These are phyloP conservation scores for Ophiostoma angusticollis DNA, from an alignment of 2,329 filamentous ascomycete genomes.

Conservation along the genomic window DNA sequence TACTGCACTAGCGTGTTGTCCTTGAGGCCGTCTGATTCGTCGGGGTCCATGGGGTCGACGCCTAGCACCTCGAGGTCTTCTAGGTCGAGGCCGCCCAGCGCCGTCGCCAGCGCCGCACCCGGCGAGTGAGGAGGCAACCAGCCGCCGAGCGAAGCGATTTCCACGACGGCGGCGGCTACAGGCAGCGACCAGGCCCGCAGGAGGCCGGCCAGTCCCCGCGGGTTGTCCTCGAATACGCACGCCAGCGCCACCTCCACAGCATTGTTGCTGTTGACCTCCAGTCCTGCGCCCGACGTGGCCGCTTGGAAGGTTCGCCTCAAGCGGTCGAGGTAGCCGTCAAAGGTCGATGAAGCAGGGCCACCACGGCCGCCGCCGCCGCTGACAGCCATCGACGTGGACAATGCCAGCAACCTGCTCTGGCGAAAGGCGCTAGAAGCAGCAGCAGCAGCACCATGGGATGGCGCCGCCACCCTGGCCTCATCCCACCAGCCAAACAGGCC, in stretches of 20 bases:
- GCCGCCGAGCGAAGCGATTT: slow-evolving; percentile 68
- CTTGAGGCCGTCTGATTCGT: slow-evolving; percentile 54
- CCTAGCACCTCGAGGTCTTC: slow-evolving; percentile 77
- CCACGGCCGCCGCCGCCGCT: slow-evolving; percentile 23
- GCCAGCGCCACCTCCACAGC: slow-evolving; percentile 70
- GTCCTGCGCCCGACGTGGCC: slow-evolving; percentile 54
- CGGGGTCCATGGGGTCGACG: slow-evolving; percentile 44
- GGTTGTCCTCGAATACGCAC: slow-evolving; percentile 69
- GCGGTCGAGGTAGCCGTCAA: slow-evolving; percentile 60
- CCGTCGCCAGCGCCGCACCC: slow-evolving; percentile 35
- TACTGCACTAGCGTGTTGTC: slow-evolving; percentile 70
- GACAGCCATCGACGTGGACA: slow-evolving; percentile 2
- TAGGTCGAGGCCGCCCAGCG: slow-evolving; percentile 53
- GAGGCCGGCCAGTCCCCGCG: slow-evolving; percentile 61
- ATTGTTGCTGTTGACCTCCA: slow-evolving; percentile 64
- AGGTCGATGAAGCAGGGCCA: slow-evolving; percentile 33
- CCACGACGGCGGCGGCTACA: slow-evolving; percentile 63
- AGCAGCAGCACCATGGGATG: slow-evolving; percentile 38
- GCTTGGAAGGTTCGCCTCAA: slow-evolving; percentile 60
- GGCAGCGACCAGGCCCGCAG: slow-evolving; percentile 71
- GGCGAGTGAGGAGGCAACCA: slow-evolving; percentile 59
- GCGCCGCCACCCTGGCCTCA: slow-evolving; percentile 34
- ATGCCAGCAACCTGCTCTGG: slow-evolving; percentile 6
- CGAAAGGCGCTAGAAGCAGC: slow-evolving; percentile 19
- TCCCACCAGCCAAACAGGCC: slow-evolving; percentile 88